These are phyloP conservation scores for Clarkia xantiana DNA, from an alignment of 345 rosid species.

Conservation along the genomic window DNA sequence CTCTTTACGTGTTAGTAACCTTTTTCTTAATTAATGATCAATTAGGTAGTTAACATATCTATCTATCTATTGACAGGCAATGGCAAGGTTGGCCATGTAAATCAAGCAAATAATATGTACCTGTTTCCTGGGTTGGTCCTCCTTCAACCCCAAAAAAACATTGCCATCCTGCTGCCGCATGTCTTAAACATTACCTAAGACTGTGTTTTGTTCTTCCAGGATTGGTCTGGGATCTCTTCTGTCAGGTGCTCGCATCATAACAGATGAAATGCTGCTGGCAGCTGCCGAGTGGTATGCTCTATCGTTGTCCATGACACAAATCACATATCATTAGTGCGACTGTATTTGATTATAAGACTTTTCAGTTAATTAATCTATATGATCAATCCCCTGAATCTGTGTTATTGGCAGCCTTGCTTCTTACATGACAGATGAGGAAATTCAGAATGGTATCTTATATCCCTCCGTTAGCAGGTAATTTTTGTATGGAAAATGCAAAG, in stretches of 20 bases:
- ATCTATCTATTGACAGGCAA: constrained; percentile 39
- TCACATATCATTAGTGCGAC: neutral
- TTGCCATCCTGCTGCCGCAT: neutral
- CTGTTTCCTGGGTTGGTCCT: constrained; percentile 84
- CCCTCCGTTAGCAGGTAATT: constrained; percentile 75
- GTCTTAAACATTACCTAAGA: constrained; percentile 4
- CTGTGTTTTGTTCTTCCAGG: constrained; percentile 22
- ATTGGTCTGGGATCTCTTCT: constrained; percentile 84
- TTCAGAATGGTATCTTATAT: constrained; percentile 59
- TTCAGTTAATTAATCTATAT: neutral
- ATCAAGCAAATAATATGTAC: constrained; percentile 99
- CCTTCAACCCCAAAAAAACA: neutral
- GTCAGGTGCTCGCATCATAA: constrained; percentile 63
- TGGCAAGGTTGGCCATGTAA: constrained; percentile 79
- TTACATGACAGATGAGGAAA: constrained; percentile 81
- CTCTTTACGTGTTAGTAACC: constrained; percentile 2
- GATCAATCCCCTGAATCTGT: constrained; percentile 5
- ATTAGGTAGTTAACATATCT: constrained; percentile 1
- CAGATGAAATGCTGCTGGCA: constrained; percentile 81
- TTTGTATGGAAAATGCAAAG: neutral
- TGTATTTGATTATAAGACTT: no score
- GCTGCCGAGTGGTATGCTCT: constrained; percentile 77
- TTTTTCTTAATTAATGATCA: neutral
- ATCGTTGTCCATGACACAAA: neutral
- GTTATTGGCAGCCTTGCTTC: constrained; percentile 72